phyloP scores from a whole-genome alignment of 2,329 filamentous ascomycete genomes.

The Fusarium setosum region DNA sequence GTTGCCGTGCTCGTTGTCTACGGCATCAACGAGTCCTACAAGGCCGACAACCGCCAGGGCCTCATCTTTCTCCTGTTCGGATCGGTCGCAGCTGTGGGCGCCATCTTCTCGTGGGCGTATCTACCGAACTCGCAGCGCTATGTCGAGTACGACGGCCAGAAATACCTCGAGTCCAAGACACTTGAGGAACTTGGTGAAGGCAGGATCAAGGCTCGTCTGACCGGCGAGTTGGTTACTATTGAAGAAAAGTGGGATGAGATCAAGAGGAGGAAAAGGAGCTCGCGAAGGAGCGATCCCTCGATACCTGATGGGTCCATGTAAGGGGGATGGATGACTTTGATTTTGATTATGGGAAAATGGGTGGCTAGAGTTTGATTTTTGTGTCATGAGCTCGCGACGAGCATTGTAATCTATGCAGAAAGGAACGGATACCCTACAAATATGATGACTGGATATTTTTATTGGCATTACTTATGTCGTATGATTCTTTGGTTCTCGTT shows the following conservation, averaged over 20 bases:
- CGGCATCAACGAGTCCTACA: constrained; percentile 60
- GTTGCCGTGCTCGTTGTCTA: constrained; percentile 62
- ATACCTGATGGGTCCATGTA: constrained; percentile 36
- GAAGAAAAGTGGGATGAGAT: constrained; percentile 56
- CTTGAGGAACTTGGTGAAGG: constrained; percentile 64
- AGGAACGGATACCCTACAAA: constrained; percentile 19
- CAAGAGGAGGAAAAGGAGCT: constrained; percentile 46
- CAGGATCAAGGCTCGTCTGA: constrained; percentile 54
- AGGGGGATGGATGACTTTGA: background rate
- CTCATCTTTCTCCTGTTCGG: constrained; percentile 64
- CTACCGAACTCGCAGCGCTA: constrained; percentile 60
- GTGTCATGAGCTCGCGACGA: constrained; percentile 1
- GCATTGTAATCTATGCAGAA: constrained; percentile 7
- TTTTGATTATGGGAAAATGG: background rate
- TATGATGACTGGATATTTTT: constrained; percentile 2
- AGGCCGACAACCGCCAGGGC: constrained; percentile 55
- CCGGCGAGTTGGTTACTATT: constrained; percentile 58
- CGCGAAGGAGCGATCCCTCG: constrained; percentile 37
- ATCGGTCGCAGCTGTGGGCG: constrained; percentile 60
- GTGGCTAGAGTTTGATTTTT: constrained; percentile 2
- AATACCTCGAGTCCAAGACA: constrained; percentile 56
- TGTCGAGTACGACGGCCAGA: constrained; percentile 50
- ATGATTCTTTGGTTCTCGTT: background rate
- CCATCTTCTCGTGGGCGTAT: constrained; percentile 64
- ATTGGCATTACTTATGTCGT: background rate